phyloP scores from a whole-genome alignment of 495 filamentous ascomycete genomes.

The Gamarada debralockiae region DNA sequence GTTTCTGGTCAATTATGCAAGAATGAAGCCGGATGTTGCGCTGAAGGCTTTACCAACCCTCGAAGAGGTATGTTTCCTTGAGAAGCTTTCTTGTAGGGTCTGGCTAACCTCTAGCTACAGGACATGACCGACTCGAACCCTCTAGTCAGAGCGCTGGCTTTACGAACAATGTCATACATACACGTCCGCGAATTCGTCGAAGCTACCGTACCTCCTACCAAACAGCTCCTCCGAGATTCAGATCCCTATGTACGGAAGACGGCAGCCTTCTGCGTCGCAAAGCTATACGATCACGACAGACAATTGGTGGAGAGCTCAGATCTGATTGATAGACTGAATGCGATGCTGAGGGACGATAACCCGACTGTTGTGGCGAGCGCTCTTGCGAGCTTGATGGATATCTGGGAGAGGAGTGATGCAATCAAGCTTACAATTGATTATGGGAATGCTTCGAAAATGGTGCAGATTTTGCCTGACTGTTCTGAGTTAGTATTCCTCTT shows the following conservation, averaged over 20 bases:
- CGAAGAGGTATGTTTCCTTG: conserved; percentile 58
- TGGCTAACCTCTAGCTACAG: conserved; percentile 35
- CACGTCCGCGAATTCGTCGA: conserved; percentile 96
- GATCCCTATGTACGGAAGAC: conserved; percentile 99
- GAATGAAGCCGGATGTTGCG: conserved; percentile 91
- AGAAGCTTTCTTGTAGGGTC: not conserved
- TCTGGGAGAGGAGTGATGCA: conserved; percentile 95
- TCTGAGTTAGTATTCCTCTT: conserved; percentile 70
- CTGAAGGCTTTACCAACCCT: conserved; percentile 88
- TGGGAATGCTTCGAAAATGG: conserved; percentile 93
- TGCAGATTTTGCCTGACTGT: conserved; percentile 93
- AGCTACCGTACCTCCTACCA: conserved; percentile 80
- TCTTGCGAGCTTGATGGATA: conserved; percentile 89
- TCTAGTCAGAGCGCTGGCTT: conserved; percentile 84
- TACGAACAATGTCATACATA: conserved; percentile 96
- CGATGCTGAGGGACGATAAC: conserved; percentile 90
- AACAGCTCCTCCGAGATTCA: conserved; percentile 75
- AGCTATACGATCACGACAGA: conserved; percentile 95
- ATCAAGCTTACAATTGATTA: conserved; percentile 99
- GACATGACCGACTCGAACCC: conserved; percentile 95
- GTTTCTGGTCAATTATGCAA: conserved; percentile 94
- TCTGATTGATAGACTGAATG: conserved; percentile 88
- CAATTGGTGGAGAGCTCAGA: conserved; percentile 85
- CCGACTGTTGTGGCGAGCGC: conserved; percentile 96
- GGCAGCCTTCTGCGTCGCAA: conserved; percentile 92